Conservation (phyloP, 257 asterid species). For the Solanum rostratum region DNA sequence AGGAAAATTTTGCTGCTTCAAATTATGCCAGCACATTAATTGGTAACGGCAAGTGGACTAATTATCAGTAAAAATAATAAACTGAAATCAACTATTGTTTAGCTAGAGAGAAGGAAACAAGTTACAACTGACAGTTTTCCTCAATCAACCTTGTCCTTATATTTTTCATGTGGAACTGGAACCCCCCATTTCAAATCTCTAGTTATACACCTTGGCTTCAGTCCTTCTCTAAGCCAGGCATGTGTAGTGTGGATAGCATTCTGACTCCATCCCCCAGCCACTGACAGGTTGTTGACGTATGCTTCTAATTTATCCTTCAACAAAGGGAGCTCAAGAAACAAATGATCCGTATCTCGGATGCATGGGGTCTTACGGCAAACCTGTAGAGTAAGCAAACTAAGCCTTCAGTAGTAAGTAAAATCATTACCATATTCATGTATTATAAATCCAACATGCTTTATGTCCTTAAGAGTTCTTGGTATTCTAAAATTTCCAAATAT, state of each 20-base stretch:
- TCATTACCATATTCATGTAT: background rate
- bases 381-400: conserved; percentile 26
- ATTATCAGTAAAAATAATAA: background rate
- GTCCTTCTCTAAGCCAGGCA: conserved; percentile 93
- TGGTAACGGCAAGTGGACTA: background rate
- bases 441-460: background rate
- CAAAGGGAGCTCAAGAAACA: conserved; percentile 89
- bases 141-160: conserved; percentile 62
- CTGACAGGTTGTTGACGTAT: conserved; percentile 52
- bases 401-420: background rate
- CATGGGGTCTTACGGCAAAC: conserved; percentile 60
- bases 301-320: conserved; percentile 64
- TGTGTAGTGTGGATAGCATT: conserved; percentile 77
- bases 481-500: background rate
- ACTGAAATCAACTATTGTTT: background rate
- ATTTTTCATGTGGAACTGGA: conserved; percentile 86
- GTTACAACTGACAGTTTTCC: background rate
- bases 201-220: conserved; percentile 72
- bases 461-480: background rate
- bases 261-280: conserved; percentile 93
- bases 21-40: background rate
- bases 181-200: conserved; percentile 99
- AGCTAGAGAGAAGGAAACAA: background rate
- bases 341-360: conserved; percentile 67
- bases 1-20: background rate